Base-by-base conservation (phyloP, 768 basidiomycete genomes). In the Austroboletus eburneus region DNA sequence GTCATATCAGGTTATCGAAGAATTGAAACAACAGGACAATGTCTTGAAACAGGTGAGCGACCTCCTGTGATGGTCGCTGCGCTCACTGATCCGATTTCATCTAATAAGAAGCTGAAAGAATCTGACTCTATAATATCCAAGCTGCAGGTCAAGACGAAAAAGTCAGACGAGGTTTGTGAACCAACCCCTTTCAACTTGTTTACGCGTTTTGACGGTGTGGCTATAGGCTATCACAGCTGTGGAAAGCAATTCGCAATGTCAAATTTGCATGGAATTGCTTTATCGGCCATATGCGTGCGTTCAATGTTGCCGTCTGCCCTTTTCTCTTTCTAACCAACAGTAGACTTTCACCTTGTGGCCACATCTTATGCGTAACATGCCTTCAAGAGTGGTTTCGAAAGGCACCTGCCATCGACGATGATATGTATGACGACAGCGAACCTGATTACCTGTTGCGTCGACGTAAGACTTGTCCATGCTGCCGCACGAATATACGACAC, bases 361-460 rank as follows among this genome's bases (percentile, higher is more conserved):
- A 89, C 54, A 75, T 85, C n/a, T 69, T 85, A n/a, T 89, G 87
- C 46, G 72, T 84, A 22, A 54, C 57, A 3, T 89, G 87, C 55
- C 76, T 89, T 9, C 82, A 85, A 62, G 79, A 82, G 54, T 89
- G 87, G 87, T 89, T 89, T 67, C 76, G 79, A 48, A 75, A 78
- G 42, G 83, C 85, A 3, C 85, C 85, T 3, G 65, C 70, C 1
- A 49, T 58, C 16, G 73, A 72, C 22, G 69, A 72, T 30, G 74
- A 74, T 16, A 76, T 75, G 71, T 48, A 64, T 43, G 65, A 73
- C 37, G 70, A 72, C 35, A 61, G 62, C 27, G 65, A 68, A 35
- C 64, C 69, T 9, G 62, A 68, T 36, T 77, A 78, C 52, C 63
- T 84, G 22, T 59, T 85, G 23, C 70, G 70, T 49, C 78, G 85